These are phyloP conservation scores for Calocybe indica DNA, from an alignment of 768 basidiomycete genomes.

Conservation along the genomic window DNA sequence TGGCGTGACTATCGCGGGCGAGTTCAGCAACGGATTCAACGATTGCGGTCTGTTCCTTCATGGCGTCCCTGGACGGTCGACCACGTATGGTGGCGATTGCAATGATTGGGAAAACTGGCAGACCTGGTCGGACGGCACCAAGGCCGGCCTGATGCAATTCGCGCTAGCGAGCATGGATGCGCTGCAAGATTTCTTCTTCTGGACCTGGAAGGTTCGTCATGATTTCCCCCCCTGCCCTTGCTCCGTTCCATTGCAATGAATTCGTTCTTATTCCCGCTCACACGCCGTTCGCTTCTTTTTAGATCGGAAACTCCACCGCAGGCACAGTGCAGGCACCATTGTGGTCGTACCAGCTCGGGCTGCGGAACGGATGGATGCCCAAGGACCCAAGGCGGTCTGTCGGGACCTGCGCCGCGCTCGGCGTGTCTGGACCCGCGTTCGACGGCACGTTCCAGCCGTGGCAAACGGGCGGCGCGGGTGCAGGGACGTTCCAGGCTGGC, in stretches of 20 bases:
- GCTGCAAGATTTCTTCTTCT: conserved; percentile 33
- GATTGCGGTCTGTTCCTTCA: conserved; percentile 37
- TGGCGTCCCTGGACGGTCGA: conserved; percentile 9
- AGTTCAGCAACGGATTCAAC: conserved; percentile 65
- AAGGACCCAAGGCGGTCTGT: conserved; percentile 45
- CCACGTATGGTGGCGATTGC: conserved; percentile 25
- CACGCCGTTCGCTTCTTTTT: not conserved
- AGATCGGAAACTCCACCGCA: conserved; percentile 30
- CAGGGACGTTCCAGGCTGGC: conserved; percentile 44
- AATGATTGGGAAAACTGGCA: conserved; percentile 40
- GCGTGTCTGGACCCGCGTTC: conserved; percentile 29
- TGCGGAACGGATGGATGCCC: conserved; percentile 41
- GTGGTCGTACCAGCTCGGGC: conserved; percentile 45
- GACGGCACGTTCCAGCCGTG: conserved; percentile 48
- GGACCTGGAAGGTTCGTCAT: conserved; percentile 44
- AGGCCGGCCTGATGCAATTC: conserved; percentile 36
- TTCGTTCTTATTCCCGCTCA: no score
- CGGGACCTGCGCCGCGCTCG: conserved; percentile 56
- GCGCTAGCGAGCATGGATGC: conserved; percentile 42
- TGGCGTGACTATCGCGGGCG: conserved; percentile 67
- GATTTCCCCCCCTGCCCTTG: not conserved
- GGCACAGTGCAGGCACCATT: conserved; percentile 36
- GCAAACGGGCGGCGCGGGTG: conserved; percentile 62
- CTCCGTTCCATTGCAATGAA: conserved; percentile 1
- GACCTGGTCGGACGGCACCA: conserved; percentile 36